Conservation (phyloP, 2,329 filamentous ascomycete species). For the Helotiales sp. region DNA sequence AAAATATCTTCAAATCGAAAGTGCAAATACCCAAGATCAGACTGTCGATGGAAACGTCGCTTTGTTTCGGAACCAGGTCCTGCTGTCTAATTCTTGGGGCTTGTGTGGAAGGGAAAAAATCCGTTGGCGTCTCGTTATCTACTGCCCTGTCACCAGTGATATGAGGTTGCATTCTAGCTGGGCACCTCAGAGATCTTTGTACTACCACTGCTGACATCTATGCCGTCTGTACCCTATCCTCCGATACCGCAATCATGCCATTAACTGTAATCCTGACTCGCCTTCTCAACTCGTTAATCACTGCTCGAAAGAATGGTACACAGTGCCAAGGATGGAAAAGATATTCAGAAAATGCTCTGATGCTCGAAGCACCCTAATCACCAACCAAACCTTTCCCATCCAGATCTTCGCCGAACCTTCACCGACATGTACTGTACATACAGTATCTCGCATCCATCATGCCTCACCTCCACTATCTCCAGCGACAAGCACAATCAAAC, state of each 20-base stretch:
- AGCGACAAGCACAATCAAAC: neutral
- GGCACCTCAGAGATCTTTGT: neutral
- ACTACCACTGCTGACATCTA: neutral
- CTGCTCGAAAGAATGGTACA: no score
- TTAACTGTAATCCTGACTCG: neutral
- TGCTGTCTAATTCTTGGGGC: neutral
- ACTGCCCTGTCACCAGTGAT: neutral
- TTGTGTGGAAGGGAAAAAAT: neutral
- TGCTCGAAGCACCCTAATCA: neutral
- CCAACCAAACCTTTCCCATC: no score
- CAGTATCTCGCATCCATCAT: neutral
- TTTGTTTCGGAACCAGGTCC: neutral
- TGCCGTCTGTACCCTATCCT: neutral
- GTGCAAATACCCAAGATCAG: neutral
- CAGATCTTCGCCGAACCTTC: neutral
- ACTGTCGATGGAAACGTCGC: neutral
- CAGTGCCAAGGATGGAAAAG: neutral
- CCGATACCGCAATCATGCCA: neutral
- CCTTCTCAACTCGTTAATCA: no score
- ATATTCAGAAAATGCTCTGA: neutral
- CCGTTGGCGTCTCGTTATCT: neutral
- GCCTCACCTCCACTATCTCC: neutral
- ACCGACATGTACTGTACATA: neutral
- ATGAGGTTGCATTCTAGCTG: no score
- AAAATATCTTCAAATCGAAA: neutral